Base-by-base conservation (phyloP, 371 early-diverging fungal species). In the Mucor lusitanicus region DNA sequence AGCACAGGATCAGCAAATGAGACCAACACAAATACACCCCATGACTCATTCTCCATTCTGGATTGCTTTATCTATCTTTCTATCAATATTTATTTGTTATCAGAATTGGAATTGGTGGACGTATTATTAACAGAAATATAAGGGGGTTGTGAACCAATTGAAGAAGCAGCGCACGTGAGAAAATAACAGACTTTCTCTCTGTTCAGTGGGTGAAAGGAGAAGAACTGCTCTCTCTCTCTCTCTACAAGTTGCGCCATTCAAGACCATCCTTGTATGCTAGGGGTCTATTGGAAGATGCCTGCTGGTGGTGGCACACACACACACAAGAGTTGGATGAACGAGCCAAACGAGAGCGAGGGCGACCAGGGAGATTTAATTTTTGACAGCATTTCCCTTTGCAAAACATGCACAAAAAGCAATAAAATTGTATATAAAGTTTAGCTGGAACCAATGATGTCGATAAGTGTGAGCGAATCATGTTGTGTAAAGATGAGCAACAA, bases 31-130 rank as follows among this genome's bases (percentile, higher is more conserved):
- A 50, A 50, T 50, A 25, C 25, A 23, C 12, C 65, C 65, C 58
- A 42, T 65, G 56, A 55, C 42, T 2, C 28, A 35, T 25, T 27
- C 37, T 33, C 35, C 35, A 21, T 42, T 50, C 19, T 64, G 58
- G 30, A 25, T 57, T 46, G 57, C 33, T 39, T 59, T 59, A 35
- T 59, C 39, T 50, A 35, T 48, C 39, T 37, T 48, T 8, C 28
- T 59, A 50, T 65, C 50, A n/a, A n/a, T 53, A 17, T 37, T 65
- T 65, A 59, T 65, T 65, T 59, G 59, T 50, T 50, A 59, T 65
- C 65, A 58, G 48, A 57, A 58, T 56, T 27, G 42, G 56, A 28
- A 50, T 53, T 63, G 50, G 50, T 50, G 50, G 50, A 50, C 50
- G 17, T 56, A 32, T 56, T 56, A 56, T 23, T 56, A 32, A 32